Conservation (phyloP, 2,329 filamentous ascomycete genomes). For the Leptosphaerulina australis region DNA sequence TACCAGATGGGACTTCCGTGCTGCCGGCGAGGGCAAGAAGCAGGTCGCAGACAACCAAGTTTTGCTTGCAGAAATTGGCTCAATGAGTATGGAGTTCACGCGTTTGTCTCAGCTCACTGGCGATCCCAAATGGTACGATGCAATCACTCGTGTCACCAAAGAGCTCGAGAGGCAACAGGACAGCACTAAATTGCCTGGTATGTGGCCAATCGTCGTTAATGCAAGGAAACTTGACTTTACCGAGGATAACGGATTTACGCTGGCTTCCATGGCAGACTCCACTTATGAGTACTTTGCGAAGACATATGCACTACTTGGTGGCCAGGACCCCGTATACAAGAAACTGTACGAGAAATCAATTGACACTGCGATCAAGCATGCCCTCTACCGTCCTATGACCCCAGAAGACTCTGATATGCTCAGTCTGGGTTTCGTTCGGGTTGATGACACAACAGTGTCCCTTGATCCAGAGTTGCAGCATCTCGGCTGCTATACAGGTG, state of each 20-base stretch:
- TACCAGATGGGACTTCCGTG: conserved; percentile 53
- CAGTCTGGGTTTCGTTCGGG: conserved; percentile 52
- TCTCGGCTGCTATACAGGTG: conserved; percentile 65
- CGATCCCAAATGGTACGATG: conserved; percentile 56
- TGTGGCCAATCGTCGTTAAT: conserved; percentile 57
- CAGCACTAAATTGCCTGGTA: conserved; percentile 53
- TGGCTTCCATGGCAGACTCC: conserved; percentile 48
- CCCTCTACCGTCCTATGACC: conserved; percentile 58
- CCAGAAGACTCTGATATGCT: conserved; percentile 55
- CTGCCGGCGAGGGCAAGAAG: conserved; percentile 44
- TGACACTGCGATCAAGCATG: conserved; percentile 52
- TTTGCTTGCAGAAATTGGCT: conserved; percentile 56
- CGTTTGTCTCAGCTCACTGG: conserved; percentile 54
- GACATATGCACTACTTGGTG: conserved; percentile 51
- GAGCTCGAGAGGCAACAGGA: conserved; percentile 52
- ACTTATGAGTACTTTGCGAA: conserved; percentile 52
- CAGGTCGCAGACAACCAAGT: conserved; percentile 51
- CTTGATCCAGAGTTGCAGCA: conserved; percentile 62
- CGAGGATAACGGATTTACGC: conserved; percentile 44
- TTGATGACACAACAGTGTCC: conserved; percentile 33
- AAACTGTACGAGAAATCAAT: conserved; percentile 63
- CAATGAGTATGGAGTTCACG: conserved; percentile 57
- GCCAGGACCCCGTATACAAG: conserved; percentile 53
- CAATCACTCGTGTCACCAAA: conserved; percentile 52
- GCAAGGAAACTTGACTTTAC: conserved; percentile 51